phyloP scores from a whole-genome alignment of 2,329 filamentous ascomycete genomes.

The Sordariomycetes sp. region DNA sequence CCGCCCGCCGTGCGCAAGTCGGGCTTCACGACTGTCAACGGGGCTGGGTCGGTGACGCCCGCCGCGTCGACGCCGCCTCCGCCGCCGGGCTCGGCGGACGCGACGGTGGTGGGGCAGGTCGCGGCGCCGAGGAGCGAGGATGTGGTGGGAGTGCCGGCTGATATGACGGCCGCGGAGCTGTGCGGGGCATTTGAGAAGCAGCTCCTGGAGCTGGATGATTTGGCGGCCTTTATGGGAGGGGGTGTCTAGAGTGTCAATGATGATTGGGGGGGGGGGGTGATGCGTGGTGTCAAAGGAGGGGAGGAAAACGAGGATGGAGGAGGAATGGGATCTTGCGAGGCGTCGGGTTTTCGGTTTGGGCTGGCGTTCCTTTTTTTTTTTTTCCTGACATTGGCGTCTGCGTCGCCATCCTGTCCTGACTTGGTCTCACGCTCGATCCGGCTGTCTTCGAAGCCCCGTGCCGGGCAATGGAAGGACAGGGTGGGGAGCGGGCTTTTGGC shows the following conservation, averaged over 20 bases:
- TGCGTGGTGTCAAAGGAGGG: too few relatives aligned
- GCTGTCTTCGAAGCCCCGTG: too few relatives aligned
- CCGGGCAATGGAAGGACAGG: too few relatives aligned
- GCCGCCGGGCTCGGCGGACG: constrained; percentile 9
- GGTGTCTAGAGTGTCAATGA: constrained; percentile 28
- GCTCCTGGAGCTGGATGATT: constrained; percentile 44
- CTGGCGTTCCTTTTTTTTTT: too few relatives aligned
- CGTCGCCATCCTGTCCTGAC: too few relatives aligned
- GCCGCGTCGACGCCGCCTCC: constrained; percentile 31
- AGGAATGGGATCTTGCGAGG: too few relatives aligned
- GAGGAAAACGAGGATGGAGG: too few relatives aligned
- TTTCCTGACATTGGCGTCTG: too few relatives aligned
- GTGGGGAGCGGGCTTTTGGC: too few relatives aligned
- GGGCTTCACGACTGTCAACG: constrained; percentile 44
- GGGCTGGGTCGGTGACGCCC: constrained; percentile 32
- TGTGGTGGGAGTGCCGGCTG: constrained; percentile 14
- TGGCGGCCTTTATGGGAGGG: constrained; percentile 49
- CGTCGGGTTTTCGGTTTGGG: too few relatives aligned
- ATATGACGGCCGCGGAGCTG: constrained; percentile 46
- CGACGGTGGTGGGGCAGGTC: background rate
- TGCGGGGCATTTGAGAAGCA: constrained; percentile 47
- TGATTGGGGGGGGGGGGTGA: too few relatives aligned
- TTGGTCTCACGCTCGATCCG: too few relatives aligned
- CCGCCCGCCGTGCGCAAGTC: constrained; percentile 34
- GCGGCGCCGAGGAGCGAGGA: constrained; percentile 1